A percentile compares a stretch with the other conserved stretches of the same genome.
phyloP scores from a whole-genome alignment of 345 rosid genomes.

The Turnera subulata region DNA sequence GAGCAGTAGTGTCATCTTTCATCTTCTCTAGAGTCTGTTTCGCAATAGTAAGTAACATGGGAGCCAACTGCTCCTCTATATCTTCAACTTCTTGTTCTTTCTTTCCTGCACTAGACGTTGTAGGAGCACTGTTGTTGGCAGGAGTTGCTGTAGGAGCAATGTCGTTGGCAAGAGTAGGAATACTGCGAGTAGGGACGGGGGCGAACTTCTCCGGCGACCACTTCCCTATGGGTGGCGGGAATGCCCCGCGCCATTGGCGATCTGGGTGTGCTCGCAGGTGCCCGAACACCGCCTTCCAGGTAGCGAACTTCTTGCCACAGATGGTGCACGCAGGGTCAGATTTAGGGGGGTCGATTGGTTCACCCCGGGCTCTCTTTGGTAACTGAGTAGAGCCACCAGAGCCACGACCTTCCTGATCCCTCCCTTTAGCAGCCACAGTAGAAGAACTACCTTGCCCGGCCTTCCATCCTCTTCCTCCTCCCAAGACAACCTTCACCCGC shows the following conservation, averaged over 20 bases:
- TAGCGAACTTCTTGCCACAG: neutral
- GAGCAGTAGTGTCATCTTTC: neutral
- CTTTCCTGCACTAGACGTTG: no score
- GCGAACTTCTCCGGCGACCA: neutral
- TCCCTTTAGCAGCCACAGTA: no score
- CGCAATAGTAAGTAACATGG: neutral
- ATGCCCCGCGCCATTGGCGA: slow-evolving; percentile 8
- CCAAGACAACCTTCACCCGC: no score
- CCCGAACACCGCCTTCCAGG: neutral
- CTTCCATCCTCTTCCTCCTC: no score
- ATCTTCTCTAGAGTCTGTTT: neutral
- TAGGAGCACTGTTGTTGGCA: neutral
- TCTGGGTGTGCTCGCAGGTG: slow-evolving; percentile 1
- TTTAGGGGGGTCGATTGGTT: neutral
- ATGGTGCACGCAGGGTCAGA: neutral
- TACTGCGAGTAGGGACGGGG: neutral
- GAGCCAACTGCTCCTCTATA: no score
- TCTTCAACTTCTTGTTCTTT: neutral
- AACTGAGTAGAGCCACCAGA: neutral
- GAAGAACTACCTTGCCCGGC: no score
- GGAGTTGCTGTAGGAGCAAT: neutral
- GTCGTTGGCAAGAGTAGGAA: no score
- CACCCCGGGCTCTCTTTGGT: neutral
- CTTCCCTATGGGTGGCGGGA: slow-evolving; percentile 1
- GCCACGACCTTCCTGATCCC: neutral